These are phyloP conservation scores for Teunomyces panamensis DNA, from an alignment of 805 yeast genomes.

Conservation along the genomic window DNA sequence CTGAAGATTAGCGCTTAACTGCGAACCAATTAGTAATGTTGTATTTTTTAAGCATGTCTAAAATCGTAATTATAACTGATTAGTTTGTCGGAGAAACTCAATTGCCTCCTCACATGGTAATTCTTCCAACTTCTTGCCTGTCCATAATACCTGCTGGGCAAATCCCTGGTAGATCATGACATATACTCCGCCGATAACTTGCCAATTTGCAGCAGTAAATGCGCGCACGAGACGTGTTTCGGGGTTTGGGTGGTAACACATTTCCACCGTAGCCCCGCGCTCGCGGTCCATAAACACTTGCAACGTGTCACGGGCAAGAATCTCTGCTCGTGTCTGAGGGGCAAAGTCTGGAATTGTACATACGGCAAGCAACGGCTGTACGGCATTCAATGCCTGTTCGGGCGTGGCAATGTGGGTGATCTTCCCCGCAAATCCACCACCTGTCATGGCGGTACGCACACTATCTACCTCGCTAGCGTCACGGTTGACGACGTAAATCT, in stretches of 20 bases:
- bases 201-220: conserved; percentile 22
- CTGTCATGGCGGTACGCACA: conserved; percentile 16
- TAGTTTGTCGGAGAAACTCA: conserved; percentile 4
- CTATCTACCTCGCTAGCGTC: conserved; percentile 22
- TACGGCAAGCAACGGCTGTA: background rate
- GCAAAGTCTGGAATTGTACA: background rate
- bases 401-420: conserved; percentile 23
- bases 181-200: conserved; percentile 26
- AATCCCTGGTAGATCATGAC: conserved; percentile 22
- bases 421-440: conserved; percentile 22
- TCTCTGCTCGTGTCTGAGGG: conserved; percentile 16
- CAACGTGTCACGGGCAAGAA: conserved; percentile 21
- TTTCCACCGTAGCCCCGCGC: conserved; percentile 25
- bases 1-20: too few species aligned
- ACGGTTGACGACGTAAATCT: conserved; percentile 29
- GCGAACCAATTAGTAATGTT: background rate
- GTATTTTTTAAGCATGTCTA: background rate
- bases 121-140: conserved; percentile 22
- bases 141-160: conserved; percentile 23
- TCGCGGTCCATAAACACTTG: conserved; percentile 22
- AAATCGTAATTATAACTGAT: background rate
- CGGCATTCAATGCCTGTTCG: background rate
- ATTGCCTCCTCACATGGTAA: conserved; percentile 23
- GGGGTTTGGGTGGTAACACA: conserved; percentile 34
- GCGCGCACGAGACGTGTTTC: conserved; percentile 21